Base-by-base conservation (phyloP, 2,329 filamentous ascomycete species). In the Aspergillus ochraceoroseus region DNA sequence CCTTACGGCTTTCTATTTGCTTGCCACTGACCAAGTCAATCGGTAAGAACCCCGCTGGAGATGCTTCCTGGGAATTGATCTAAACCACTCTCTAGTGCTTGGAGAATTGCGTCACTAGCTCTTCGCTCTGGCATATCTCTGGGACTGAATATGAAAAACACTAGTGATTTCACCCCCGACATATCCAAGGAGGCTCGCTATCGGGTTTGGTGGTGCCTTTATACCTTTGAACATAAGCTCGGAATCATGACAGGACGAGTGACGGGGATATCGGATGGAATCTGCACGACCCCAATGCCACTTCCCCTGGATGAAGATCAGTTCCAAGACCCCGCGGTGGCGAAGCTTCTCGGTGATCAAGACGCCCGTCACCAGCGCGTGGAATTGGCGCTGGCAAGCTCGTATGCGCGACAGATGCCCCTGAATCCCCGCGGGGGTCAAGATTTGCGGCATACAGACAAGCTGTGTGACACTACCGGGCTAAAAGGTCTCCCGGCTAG, bases 211-310 rank as follows among this genome's bases (percentile, higher is more conserved):
- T 70, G 66, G 64, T 67, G 66, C 38, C 51, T 70, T 2, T 68
- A 69, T 38, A 59, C 58, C 2, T 62, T 70, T 28, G 68, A 71
- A 47, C 67, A 69, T 38, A 58, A 65, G 22, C 58, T 71, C 23
- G 65, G 65, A 11, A 59, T 66, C 41, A 68, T 71, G 65, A 70
- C 68, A n/a, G 68, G 68, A 26, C 61, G 68, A 28, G 57, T 66
- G 17, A 65, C 64, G 19, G 68, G 64, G 38, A 65, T 71, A 12
- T 51, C 61, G 15, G 63, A 70, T 44, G 62, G 65, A 11, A 58
- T 69, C 33, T 70, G 65, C 51, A 70, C 64, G 11, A 61, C 65
- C 3, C 65, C 68, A 20, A 54, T 71, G 30, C 66, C 68, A 1
- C 40, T 65, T 12, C 66, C 65, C 3, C 61, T 67, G 31, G 62